Base-by-base conservation (phyloP, 192 early-diverging fungal species). In the Neocallimastix lanati region DNA sequence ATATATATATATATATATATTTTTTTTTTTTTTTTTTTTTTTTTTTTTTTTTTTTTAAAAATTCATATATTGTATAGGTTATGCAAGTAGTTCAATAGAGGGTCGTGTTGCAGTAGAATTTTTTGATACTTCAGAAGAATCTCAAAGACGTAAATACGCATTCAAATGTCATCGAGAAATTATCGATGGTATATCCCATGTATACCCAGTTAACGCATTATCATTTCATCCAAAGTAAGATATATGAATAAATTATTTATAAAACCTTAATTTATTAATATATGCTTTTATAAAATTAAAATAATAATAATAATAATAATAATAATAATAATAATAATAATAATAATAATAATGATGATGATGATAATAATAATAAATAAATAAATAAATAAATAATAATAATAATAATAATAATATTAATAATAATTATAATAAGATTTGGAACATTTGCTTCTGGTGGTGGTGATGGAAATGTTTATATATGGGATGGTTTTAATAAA, bases 371-470 rank as follows among this genome's bases (percentile, higher is more conserved):
- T 6, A 6, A 40, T 78, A 78, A 6, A 29, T 28, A 76, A 28
- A 16, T 36, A 4, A 27, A 27, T 29, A 35, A 27, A 0, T 16
- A 58, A 81, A 77, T 16, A 67, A 9, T 29, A 28, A 29, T 77
- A 29, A 77, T 28, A 29, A 28, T 28, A 28, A 29, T 77, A 28
- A 28, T 77, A 29, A 29, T 29, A 6, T 29, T 2, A 29, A 6
- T 35, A 13, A 14, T 33, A 13, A 13, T 14, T 13, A 81, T 29
- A 50, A 14, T 29, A 83, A 92, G 92, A 15, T 88, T 94, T 82
- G 93, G 94, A 82, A 98, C 95, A 25, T 98, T 99, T 91, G 96
- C 93, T 29, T 94, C 97, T 16, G 97, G 97, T 50, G 97, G 97
- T 28, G 92, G 94, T 1, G 97, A 99, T 83, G 93, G 95, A 21